phyloP scores from a whole-genome alignment of 495 filamentous ascomycete genomes.

The Penicillium lagena region DNA sequence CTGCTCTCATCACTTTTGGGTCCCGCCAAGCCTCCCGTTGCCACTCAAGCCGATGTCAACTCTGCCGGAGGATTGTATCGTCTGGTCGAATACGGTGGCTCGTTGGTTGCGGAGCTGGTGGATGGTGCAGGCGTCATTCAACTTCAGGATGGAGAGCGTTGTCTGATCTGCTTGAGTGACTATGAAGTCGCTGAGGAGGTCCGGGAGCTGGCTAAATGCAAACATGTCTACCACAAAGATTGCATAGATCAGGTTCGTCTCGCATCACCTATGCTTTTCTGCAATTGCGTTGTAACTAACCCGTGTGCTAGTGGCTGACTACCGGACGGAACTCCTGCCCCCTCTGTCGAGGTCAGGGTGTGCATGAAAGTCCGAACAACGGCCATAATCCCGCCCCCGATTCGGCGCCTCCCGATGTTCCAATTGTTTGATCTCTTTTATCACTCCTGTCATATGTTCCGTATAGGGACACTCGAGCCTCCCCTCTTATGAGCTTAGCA shows the following conservation, averaged over 20 bases:
- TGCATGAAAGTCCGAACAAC: constrained; percentile 31
- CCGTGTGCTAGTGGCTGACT: constrained; percentile 57
- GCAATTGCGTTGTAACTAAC: constrained; percentile 4
- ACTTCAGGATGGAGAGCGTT: constrained; percentile 55
- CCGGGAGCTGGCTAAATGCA: constrained; percentile 58
- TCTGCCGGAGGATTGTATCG: constrained; percentile 55
- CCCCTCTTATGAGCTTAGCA: constrained; percentile 25
- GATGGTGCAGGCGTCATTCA: constrained; percentile 41
- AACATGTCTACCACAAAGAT: constrained; percentile 65
- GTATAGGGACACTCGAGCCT: constrained; percentile 1
- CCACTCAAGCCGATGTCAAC: constrained; percentile 59
- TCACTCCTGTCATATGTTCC: neutral
- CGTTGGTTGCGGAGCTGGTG: constrained; percentile 43
- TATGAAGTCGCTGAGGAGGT: constrained; percentile 61
- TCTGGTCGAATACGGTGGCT: constrained; percentile 39
- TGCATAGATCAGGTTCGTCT: constrained; percentile 69
- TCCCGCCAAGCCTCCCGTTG: constrained; percentile 69
- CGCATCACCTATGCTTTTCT: neutral
- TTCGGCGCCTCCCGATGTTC: constrained; percentile 9
- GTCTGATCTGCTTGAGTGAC: constrained; percentile 66
- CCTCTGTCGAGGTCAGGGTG: constrained; percentile 65
- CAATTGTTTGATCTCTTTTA: constrained; percentile 9
- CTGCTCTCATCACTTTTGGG: constrained; percentile 65
- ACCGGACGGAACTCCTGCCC: constrained; percentile 76
- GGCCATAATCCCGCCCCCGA: constrained; percentile 4